Base-by-base conservation (phyloP, 192 early-diverging fungal species). In the Coemansia sp. region DNA sequence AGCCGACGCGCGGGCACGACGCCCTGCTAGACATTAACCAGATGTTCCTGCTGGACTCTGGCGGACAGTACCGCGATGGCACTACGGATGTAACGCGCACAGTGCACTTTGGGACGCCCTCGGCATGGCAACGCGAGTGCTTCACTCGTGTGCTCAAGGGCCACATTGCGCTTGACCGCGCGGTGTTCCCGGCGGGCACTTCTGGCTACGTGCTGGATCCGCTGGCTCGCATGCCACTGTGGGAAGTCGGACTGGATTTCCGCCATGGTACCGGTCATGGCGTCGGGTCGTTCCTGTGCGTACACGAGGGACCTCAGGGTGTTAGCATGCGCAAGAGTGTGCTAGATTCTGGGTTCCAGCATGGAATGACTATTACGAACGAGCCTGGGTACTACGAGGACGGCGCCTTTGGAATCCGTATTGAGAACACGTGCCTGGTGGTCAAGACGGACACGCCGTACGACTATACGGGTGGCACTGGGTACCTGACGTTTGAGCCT, bases 321-420 rank as follows among this genome's bases (percentile, higher is more conserved):
- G 92, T 97, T 52, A 90, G 90, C 17, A 83, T 88, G 41, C 84
- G 94, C 34, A 80, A 84, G 48, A 78, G 64, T 13, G 87, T 84
- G 71, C 87, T 93, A 66, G 87, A 89, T 44, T 83, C 82, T 6
- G 86, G 88, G 3, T 78, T 99, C 38, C 84, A 83, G 38, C 81
- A 85, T 9, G 94, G 94, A 15, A 99, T 99, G 96, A 94, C 90
- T 0, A 87, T 99, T 34, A 94, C 96, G 17, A 92, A 99, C 67
- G 92, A 99, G 73, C 96, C 96, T 17, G 96, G 96, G 1, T 99
- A 92, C 81, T 99, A 99, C 67, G 87, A 96, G 71, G 94, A 99
- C 71, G 94, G 93, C 21, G 79, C 84, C 33, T 99, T 97, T 71
- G 96, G 96, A 56, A 96, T 97, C 63, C 92, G 96, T 64, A 95